Evolutionary conservation across 306 rosid species (phyloP), one percentile per base, ranked within the genome.

Genomic region (Lathyrus aphaca): DNA sequence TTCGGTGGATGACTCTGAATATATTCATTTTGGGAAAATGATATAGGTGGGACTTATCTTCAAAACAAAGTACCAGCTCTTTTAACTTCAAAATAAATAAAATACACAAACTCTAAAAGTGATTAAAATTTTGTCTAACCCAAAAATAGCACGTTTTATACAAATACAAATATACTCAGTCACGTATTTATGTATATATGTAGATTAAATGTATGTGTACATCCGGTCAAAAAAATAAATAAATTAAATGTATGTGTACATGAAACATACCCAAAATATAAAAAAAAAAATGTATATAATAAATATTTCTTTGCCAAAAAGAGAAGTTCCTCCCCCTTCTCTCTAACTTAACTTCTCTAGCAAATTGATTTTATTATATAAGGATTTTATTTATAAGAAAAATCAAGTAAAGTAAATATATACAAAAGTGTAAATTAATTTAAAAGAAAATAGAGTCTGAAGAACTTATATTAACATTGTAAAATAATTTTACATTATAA

Each of bases 11-110:
- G 70, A 6, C 44, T 43, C 19, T 6, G 64, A 51, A 48, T 57
- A 43, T 63, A 54, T 69, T 70, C 72, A 44, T 69, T n/a, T 11
- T 17, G 9, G 32, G 0, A 29, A 19, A n/a, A 58, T 15, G 21
- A 44, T n/a, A 44, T 44, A 4, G 49, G 6, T 12, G 16, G 49
- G 8, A 15, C 48, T 38, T 18, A 30, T 13, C 3, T 17, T 76
- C 43, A 10, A 65, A 43, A 69, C 55, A 40, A 69, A 61, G 9
- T 51, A 51, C 56, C 49, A 46, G 9, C 59, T 16, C 53, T 66
- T 74, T 66, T 43, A n/a, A n/a, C n/a, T 15, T 19, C 37, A 8
- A 37, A 60, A 60, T 2, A 61, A 17, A 12, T 17, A 39, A 7
- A 39, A 39, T 5, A 32, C n/a, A 32, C 0, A 18, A 18, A 6